phyloP scores from a whole-genome alignment of 1,139 yeast species.

The Debaryomycetaceae sp. region DNA sequence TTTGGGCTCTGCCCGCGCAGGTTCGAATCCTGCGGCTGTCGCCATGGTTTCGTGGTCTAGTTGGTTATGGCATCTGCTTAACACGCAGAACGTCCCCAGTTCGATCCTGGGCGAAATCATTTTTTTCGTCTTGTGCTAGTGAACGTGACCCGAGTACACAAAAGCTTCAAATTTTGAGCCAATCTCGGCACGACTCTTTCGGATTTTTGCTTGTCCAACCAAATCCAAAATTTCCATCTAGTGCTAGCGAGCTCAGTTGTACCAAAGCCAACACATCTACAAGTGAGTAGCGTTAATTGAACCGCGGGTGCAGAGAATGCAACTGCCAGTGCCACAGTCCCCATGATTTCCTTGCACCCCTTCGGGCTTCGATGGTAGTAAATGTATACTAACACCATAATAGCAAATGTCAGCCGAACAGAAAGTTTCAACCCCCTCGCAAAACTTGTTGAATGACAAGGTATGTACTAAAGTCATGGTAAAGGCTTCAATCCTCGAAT shows the following conservation, averaged over 20 bases:
- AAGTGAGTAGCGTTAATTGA: no score
- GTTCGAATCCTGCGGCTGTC: slow-evolving; percentile 37
- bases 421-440: slow-evolving; percentile 50
- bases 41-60: slow-evolving; percentile 76
- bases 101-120: slow-evolving; percentile 99
- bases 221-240: no score
- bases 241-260: not conserved
- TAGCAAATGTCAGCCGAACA: slow-evolving; percentile 25
- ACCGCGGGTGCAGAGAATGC: no score
- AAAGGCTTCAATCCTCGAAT: no score
- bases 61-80: slow-evolving; percentile 99
- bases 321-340: no score
- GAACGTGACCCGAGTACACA: slow-evolving; percentile 6
- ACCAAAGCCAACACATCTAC: no score
- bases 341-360: no score
- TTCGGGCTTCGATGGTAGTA: no score
- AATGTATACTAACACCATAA: no score
- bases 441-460: slow-evolving; percentile 73
- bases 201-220: slow-evolving; percentile 7
- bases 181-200: slow-evolving; percentile 10
- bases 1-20: slow-evolving; percentile 36
- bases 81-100: slow-evolving; percentile 99
- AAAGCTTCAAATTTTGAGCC: slow-evolving; percentile 9
- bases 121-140: slow-evolving; percentile 13
- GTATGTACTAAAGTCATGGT: no score